These are phyloP conservation scores for Lithospermum erythrorhizon DNA, from an alignment of 257 asterid genomes.

Conservation along the genomic window DNA sequence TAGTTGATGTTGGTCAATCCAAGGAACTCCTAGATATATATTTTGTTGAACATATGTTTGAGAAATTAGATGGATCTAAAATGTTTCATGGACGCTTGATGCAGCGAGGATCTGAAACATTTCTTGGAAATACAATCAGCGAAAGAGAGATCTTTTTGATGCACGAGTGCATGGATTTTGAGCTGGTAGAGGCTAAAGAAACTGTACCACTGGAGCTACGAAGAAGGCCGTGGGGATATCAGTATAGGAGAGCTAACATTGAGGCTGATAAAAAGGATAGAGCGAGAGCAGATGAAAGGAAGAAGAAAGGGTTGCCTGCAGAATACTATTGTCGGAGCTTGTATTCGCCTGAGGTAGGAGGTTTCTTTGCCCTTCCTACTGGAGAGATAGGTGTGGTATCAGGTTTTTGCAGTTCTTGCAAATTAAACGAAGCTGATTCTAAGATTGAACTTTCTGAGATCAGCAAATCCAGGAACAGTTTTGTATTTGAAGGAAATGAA, in stretches of 20 bases:
- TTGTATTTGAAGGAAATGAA: constrained; percentile 44
- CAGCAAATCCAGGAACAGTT: constrained; percentile 38
- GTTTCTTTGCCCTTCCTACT: constrained; percentile 58
- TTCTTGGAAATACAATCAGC: constrained; percentile 79
- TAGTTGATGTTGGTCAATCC: constrained; percentile 41
- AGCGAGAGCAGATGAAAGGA: constrained; percentile 78
- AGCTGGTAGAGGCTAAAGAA: constrained; percentile 49
- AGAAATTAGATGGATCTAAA: constrained; percentile 50
- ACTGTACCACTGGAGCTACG: constrained; percentile 36
- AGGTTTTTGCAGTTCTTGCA: constrained; percentile 67
- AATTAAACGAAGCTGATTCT: constrained; percentile 30
- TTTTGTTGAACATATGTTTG: constrained; percentile 83
- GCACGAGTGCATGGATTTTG: constrained; percentile 53
- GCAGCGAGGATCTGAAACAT: constrained; percentile 70
- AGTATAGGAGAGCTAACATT: constrained; percentile 58
- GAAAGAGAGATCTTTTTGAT: constrained; percentile 84
- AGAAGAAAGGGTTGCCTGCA: constrained; percentile 50
- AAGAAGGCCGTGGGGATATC: constrained; percentile 78
- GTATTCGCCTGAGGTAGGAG: constrained; percentile 81
- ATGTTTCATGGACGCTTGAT: constrained; percentile 76
- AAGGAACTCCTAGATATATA: constrained; percentile 40
- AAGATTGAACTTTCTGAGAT: constrained; percentile 30
- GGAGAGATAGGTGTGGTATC: constrained; percentile 65
- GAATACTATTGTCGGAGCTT: constrained; percentile 83
- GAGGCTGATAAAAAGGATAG: constrained; percentile 55